phyloP scores from a whole-genome alignment of 169 alveolate species.

The Fabrea salina region DNA sequence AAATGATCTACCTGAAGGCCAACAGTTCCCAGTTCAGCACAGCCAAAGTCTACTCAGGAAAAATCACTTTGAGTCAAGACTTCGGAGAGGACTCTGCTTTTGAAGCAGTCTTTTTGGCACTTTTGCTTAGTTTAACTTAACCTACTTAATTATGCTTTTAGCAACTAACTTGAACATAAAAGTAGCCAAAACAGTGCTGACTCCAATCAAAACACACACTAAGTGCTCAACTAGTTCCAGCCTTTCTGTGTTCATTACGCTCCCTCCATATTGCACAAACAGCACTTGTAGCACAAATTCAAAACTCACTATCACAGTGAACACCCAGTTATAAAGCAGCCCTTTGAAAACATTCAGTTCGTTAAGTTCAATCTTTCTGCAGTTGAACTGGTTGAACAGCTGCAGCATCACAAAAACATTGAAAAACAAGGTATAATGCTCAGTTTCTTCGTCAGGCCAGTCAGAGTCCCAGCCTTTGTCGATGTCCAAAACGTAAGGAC shows the following conservation, averaged over 20 bases:
- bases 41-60: too few species aligned
- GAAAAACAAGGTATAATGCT: slow-evolving; percentile 75
- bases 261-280: slow-evolving; percentile 25
- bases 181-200: background rate
- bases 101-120: too few species aligned
- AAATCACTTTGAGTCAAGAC: too few species aligned
- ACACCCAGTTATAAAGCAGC: background rate
- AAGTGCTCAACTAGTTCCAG: background rate
- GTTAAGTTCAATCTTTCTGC: slow-evolving; percentile 65
- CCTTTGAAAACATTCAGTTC: slow-evolving; percentile 65
- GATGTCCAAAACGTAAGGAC: slow-evolving; percentile 41
- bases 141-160: too few species aligned
- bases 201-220: background rate
- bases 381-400: slow-evolving; percentile 73
- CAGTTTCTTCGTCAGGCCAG: slow-evolving; percentile 27
- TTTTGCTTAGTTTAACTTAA: too few species aligned
- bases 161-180: background rate
- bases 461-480: slow-evolving; percentile 32
- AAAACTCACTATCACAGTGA: background rate
- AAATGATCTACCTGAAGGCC: too few species aligned
- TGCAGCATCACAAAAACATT: slow-evolving; percentile 76
- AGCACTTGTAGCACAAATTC: background rate
- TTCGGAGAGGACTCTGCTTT: too few species aligned
- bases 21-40: too few species aligned
- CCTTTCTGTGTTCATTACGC: background rate